Evolutionary conservation across 495 filamentous ascomycete genomes (phyloP), one percentile per base, ranked within the genome.

Genomic region (Poronia punctata): DNA sequence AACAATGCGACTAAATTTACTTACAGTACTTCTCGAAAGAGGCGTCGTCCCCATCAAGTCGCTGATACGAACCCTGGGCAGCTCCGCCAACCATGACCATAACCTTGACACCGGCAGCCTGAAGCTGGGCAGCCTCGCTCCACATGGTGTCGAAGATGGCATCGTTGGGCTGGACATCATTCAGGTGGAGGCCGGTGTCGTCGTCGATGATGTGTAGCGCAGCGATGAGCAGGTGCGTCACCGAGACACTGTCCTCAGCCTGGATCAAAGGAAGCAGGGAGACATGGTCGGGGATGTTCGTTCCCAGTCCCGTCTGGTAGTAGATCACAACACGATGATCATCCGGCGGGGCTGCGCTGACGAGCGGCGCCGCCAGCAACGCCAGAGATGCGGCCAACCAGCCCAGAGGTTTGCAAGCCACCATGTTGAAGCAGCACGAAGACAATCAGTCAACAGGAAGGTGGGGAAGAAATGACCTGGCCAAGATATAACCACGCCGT

Each of bases 21-120:
- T n/a, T n/a, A n/a, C n/a, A 93, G 61, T 77, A 86, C 3, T 32
- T 45, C 55, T 86, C 81, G 46, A 90, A 89, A 5, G 61, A 49
- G 3, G 57, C 48, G 21, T 66, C 62, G 43, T 66, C 59, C 35
- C 65, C 65, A 52, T 88, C 84, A 1, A 89, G 74, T 0, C 73
- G 69, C n/a, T 44, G 26, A 59, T 72, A 93, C 9, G 72, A 73
- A 15, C 86, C 86, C 35, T 59, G 63, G 0, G 83, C 86, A 5
- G 86, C 84, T n/a, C 86, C 86, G 27, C 86, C 86, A 0, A 93
- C 65, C 86, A 93, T 90, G 42, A 78, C 80, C 52, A 88, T 77
- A 27, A 92, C 70, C 48, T 78, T 82, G 48, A 92, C 68, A 16
- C 84, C 83, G 10, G 62, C 56, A 14, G 68, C 68, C 51, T 88